Evolutionary conservation across 345 rosid genomes (phyloP).

Genomic region (Populus pruinosa): DNA sequence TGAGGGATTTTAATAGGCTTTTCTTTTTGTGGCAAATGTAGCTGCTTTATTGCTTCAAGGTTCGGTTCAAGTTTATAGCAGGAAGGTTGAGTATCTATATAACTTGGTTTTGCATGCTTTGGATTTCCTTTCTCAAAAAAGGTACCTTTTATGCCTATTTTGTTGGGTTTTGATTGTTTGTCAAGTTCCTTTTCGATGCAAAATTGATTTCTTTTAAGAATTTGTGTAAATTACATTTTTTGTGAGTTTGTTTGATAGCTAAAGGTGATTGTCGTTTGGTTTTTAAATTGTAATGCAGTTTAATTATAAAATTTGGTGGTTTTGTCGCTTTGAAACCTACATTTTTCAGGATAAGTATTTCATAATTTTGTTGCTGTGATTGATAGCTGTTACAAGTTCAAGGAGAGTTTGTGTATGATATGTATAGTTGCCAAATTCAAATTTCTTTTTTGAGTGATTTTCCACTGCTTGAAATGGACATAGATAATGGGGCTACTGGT

Average conservation of each 20-base stretch:
- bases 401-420: neutral
- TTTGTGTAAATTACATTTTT: neutral
- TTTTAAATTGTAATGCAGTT: neutral
- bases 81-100: slow-evolving; percentile 93
- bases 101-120: slow-evolving; percentile 86
- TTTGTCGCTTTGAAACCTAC: neutral
- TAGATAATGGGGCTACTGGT: neutral
- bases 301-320: neutral
- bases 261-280: neutral
- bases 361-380: neutral
- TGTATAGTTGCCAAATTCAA: neutral
- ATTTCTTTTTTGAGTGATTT: neutral
- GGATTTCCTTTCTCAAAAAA: slow-evolving; percentile 82
- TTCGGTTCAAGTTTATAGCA: slow-evolving; percentile 92
- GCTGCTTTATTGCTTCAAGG: slow-evolving; percentile 99
- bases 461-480: neutral
- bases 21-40: slow-evolving; percentile 30
- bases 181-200: neutral
- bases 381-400: neutral
- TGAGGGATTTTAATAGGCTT: neutral
- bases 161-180: neutral
- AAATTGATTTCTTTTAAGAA: neutral
- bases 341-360: neutral
- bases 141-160: slow-evolving; percentile 36
- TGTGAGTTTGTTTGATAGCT: neutral